Conservation (phyloP, 345 rosid species). For the Kandelia obovata region DNA sequence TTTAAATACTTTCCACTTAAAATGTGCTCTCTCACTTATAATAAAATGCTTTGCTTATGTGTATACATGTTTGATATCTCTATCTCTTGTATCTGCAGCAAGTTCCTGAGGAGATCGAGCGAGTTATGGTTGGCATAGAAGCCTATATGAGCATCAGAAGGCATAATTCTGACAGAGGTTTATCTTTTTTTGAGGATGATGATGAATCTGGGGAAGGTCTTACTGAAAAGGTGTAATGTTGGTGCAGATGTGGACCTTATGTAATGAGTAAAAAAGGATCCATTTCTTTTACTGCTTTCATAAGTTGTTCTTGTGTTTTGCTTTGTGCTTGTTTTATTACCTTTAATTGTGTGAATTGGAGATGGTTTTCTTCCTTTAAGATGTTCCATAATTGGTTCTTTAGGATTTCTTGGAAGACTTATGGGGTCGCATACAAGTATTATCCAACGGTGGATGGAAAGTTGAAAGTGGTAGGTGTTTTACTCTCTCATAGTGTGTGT, state of each 20-base stretch:
- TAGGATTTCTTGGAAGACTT: slow-evolving; percentile 98
- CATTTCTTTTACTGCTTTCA: not conserved
- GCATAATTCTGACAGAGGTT: slow-evolving; percentile 58
- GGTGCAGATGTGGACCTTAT: not conserved
- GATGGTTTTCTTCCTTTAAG: slow-evolving; percentile 5
- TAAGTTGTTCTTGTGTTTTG: not conserved
- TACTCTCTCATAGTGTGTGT: slow-evolving; percentile 1
- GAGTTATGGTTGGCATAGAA: slow-evolving; percentile 83
- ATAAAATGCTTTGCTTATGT: not conserved
- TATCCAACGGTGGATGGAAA: slow-evolving; percentile 86
- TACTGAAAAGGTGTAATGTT: slow-evolving; percentile 53
- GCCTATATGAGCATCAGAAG: slow-evolving; percentile 92
- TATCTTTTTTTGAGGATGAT: slow-evolving; percentile 64
- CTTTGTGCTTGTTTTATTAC: not conserved
- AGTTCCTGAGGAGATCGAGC: slow-evolving; percentile 94
- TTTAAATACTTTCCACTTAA: no score
- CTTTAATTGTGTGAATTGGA: not conserved
- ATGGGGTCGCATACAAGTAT: slow-evolving; percentile 67
- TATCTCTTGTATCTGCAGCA: slow-evolving; percentile 48
- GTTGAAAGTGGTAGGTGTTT: slow-evolving; percentile 69
- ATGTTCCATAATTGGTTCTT: slow-evolving; percentile 18
- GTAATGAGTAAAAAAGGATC: not conserved
- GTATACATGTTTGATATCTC: not conserved
- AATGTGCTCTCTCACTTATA: no score
- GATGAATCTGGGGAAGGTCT: slow-evolving; percentile 43